Base-by-base conservation (phyloP, 495 filamentous ascomycete species). In the Penicillium soppii region DNA sequence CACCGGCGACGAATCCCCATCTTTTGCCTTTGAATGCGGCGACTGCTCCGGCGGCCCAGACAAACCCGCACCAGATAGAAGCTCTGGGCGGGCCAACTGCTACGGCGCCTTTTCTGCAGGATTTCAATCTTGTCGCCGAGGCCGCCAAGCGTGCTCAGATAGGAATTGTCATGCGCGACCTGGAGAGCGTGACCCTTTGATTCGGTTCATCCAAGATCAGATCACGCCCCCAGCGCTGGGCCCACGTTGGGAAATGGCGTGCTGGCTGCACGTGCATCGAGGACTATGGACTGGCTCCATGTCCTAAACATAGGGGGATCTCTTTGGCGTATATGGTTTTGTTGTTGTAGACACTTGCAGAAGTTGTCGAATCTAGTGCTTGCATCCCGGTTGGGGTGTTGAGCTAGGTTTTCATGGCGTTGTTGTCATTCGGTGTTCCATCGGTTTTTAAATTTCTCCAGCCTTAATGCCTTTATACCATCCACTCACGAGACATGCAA, bases 131-230 rank as follows among this genome's bases (percentile, higher is more conserved):
- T 19, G 82, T 97, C 12, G 92, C 92, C n/a, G 92, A 97, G 71
- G 92, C 92, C 3, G 92, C 90, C 43, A 95, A 95, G 65, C 81
- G 92, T 36, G 92, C 92, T 7, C 90, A 95, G 71, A 87, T 96
- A 78, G 87, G 88, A 6, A 81, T 89, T 50, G 65, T 97, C 52
- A 87, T 91, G 81, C 76, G 92, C 47, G 92, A 97, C 69, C 70
- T 97, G 60, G 89, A 77, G 52, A 68, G 71, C 17, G 66, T 77
- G 40, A 69, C 70, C 37, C 62, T 77, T 49, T 77, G 64, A 61
- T 53, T 23, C 20, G 12, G 30, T 37, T 27, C 23, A 36, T 15
- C 29, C 27, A 15, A 22, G 37, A 43, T 33, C 4, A 3, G 10
- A 32, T 32, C 10, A 10, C 3, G 29, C 8, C 29, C 9, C 29